Base-by-base conservation (phyloP, 805 yeast species). In the Yamadazyma olivae region DNA sequence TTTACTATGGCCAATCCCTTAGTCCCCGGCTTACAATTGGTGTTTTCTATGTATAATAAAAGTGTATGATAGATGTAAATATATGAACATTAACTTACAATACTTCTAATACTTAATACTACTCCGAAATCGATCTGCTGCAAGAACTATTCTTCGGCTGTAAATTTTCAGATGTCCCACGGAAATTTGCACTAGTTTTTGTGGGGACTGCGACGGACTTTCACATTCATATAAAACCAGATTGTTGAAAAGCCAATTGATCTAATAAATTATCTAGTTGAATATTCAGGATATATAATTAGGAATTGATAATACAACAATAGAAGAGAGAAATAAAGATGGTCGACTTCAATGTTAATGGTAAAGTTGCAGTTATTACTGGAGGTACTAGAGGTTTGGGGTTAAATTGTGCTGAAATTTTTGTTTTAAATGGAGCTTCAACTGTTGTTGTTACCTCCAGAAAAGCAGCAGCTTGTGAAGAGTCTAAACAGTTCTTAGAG, bases 371-470 rank as follows among this genome's bases (percentile, higher is more conserved):
- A 0, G 75, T 77, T 4, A 68, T 82, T 42, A 82, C 90, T 5
- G 90, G 89, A 3, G 88, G 89, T 19, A 76, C 87, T 17, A 66
- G 90, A 48, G 91, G 91, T 0, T 74, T 83, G 32, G 91, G 91
- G 0, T 71, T 78, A 28, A 59, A 76, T 51, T 77, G 82, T 57
- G 85, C 86, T 13, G 85, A 79, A 51, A 77, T 76, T 1, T 67
- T 80, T 27, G 71, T 81, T 4, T 54, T 62, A 30, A 75, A 77
- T 39, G 88, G 88, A 1, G 86, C 85, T 3, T 59, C 74, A 24
- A 61, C 73, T 17, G 77, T 83, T 17, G 76, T 76, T 41, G 72
- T 83, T 43, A 72, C 83, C 5, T 79, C 88, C 3, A 70, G 91
- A 55, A 79, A 81, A 48, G 70, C 59, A 21, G 55, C 68, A 20